Conservation (phyloP, 108 stramenopile species). For the Chaetoceros tenuissimus region DNA sequence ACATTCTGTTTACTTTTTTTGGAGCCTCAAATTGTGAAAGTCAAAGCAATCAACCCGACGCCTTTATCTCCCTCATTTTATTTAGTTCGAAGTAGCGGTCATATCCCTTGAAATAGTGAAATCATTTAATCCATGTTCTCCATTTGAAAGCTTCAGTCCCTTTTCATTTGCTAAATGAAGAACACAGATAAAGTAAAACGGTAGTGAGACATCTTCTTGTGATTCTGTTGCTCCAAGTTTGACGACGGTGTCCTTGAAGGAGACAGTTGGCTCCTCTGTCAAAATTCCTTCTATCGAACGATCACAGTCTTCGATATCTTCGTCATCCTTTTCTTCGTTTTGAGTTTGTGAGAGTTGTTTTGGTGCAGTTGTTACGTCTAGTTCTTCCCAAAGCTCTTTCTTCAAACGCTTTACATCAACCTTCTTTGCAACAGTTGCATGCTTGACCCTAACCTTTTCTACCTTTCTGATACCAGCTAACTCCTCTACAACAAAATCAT, state of each 20-base stretch:
- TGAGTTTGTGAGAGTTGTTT: constrained; percentile 8
- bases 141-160: constrained; percentile 70
- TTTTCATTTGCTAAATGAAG: constrained; percentile 98
- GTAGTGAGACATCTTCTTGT: constrained; percentile 84
- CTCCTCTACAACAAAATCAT: constrained; percentile 41
- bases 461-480: constrained; percentile 67
- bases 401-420: constrained; percentile 87
- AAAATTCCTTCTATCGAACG: constrained; percentile 1
- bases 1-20: too few relatives aligned
- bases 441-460: constrained; percentile 73
- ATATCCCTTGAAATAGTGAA: constrained; percentile 62
- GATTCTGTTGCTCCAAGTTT: constrained; percentile 59
- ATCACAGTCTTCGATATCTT: constrained; percentile 19
- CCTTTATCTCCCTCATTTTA: too few relatives aligned
- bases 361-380: constrained; percentile 37
- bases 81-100: constrained; percentile 13
- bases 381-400: constrained; percentile 76
- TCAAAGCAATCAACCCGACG: too few relatives aligned
- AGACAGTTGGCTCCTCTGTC: constrained; percentile 22
- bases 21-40: too few relatives aligned
- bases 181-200: constrained; percentile 97
- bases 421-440: constrained; percentile 84
- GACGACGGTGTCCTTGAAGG: constrained; percentile 67
- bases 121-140: constrained; percentile 52
- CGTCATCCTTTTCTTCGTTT: constrained; percentile 7